Evolutionary conservation across 164 flowering plant species (phyloP).

Genomic region (Magnolia kwangsiensis): DNA sequence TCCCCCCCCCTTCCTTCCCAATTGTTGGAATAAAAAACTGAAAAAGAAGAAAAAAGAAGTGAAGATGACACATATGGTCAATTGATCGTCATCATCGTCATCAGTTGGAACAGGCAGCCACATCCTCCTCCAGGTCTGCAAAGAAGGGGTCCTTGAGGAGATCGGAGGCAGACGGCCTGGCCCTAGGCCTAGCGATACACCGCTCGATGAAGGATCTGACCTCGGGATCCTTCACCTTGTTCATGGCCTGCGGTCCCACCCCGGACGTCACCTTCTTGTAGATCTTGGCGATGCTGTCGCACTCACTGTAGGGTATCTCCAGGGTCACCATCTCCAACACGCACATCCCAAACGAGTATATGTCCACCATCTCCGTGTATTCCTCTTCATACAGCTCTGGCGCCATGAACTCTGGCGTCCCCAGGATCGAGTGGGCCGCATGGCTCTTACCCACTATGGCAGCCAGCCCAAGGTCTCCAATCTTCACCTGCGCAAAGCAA

Average conservation of each 20-base stretch:
- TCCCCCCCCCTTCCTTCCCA: background rate
- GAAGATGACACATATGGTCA: too few relatives aligned
- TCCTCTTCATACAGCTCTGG: slow-evolving; percentile 79
- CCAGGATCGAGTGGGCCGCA: slow-evolving; percentile 65
- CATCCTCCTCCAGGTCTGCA: slow-evolving; percentile 34
- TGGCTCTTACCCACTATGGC: slow-evolving; percentile 64
- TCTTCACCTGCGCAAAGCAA: slow-evolving; percentile 48
- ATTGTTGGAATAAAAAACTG: background rate
- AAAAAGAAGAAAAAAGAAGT: background rate
- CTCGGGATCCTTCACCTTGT: slow-evolving; percentile 57
- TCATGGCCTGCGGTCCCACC: slow-evolving; percentile 51
- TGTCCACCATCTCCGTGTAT: slow-evolving; percentile 76
- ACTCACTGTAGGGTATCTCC: slow-evolving; percentile 73
- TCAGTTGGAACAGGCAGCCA: background rate
- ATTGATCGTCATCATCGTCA: too few relatives aligned
- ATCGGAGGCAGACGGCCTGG: slow-evolving; percentile 66
- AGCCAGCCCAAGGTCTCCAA: slow-evolving; percentile 81
- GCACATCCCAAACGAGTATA: slow-evolving; percentile 77
- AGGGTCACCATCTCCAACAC: slow-evolving; percentile 71
- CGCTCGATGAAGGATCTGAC: slow-evolving; percentile 62
- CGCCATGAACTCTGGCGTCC: slow-evolving; percentile 88
- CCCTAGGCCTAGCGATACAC: slow-evolving; percentile 56
- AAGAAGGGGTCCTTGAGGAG: slow-evolving; percentile 67
- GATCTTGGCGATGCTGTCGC: slow-evolving; percentile 58
- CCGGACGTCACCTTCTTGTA: slow-evolving; percentile 72